These are phyloP conservation scores for Linnemannia hyalina DNA, from an alignment of 192 early-diverging fungal genomes.

Conservation along the genomic window DNA sequence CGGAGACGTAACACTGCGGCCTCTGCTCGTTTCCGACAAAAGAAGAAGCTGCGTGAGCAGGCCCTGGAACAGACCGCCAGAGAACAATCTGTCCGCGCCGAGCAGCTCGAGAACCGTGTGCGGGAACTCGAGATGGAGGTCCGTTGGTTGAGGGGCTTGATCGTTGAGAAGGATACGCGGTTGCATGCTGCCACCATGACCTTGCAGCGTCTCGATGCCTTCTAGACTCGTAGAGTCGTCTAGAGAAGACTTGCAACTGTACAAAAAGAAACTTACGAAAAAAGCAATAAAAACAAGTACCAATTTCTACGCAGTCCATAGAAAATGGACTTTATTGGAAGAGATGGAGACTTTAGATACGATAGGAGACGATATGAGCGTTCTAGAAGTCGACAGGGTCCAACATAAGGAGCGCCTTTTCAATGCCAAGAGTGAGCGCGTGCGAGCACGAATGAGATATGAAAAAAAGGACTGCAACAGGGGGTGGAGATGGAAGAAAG, in stretches of 20 bases:
- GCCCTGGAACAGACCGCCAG: conserved; percentile 84
- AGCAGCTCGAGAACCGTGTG: conserved; percentile 80
- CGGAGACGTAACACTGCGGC: conserved; percentile 95
- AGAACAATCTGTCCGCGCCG: conserved; percentile 80
- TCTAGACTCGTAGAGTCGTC: conserved; percentile 9
- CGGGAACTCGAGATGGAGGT: conserved; percentile 92
- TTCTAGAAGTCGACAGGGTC: too few species aligned
- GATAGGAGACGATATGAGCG: too few species aligned
- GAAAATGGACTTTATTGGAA: not conserved
- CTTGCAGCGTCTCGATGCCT: conserved; percentile 23
- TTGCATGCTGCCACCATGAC: conserved; percentile 41
- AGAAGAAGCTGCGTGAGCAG: conserved; percentile 95
- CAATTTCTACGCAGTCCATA: not conserved
- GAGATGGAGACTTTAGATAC: not conserved
- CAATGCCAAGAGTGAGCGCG: not conserved
- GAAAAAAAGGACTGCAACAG: not conserved
- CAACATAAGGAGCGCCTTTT: not conserved
- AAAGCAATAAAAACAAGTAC: conserved; percentile 8
- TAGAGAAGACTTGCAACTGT: not conserved
- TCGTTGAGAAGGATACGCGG: conserved; percentile 81
- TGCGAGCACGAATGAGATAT: not conserved
- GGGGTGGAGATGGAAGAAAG: not conserved
- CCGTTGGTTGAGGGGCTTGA: conserved; percentile 88
- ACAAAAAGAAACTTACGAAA: not conserved
- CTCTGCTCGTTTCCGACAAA: conserved; percentile 93